Evolutionary conservation across 306 rosid species (phyloP), one percentile per base, ranked within the genome.

Genomic region (Astragalus membranaceus): DNA sequence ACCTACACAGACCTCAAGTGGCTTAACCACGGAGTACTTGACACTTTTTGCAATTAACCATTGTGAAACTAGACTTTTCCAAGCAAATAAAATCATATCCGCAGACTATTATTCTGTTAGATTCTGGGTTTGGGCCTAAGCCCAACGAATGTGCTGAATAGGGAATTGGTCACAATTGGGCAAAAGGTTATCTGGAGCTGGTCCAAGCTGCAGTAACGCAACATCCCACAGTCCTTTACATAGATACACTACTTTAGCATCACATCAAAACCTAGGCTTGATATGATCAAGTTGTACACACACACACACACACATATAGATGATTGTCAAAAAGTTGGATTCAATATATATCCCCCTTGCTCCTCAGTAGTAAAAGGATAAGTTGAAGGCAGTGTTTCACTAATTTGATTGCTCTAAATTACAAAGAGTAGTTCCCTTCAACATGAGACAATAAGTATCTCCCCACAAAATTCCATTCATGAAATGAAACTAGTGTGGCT

Each of bases 191-290:
- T 87, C 87, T 12, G 82, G 92, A 73, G 87, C 59, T 67, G 77
- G 60, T 78, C 87, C 81, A 72, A 87, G 93, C 92, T 87, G 92
- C 73, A 93, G 78, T 62, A 93, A 73, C 60, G 98, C 96, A 82
- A 87, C 89, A 76, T 93, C 97, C 88, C 88, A 80, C 61, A 96
- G 90, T 75, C 97, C 98, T 83, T 84, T 87, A 72, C 94, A 90
- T 53, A 93, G 58, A 76, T 81, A 90, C 1, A 93, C 74, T 49
- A 88, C 87, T 85, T 74, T 90, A 70, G 98, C 97, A 46, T 81
- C 85, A 65, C 89, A 78, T 97, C 98, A 93, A 51, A 80, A 65
- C 88, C 88, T 87, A 71, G 90, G 96, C 48, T 85, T 74, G 43
- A 53, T 68, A 64, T 90, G 90, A 84, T 90, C 89, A 79, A 93